These are phyloP conservation scores for Basipetospora sp. DNA, from an alignment of 2,329 filamentous ascomycete genomes.

Conservation along the genomic window DNA sequence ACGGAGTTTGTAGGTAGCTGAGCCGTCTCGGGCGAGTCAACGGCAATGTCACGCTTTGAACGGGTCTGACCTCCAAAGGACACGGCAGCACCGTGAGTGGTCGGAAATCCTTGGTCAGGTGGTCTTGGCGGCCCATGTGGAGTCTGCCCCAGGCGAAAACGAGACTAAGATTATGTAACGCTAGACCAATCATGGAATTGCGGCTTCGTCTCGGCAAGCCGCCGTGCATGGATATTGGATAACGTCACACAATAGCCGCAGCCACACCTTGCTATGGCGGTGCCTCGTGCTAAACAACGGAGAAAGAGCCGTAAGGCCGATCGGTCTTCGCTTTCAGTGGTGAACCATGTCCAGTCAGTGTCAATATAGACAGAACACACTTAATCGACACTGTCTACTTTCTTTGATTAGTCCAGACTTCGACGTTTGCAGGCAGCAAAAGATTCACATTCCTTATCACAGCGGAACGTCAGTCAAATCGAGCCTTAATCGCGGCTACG, in stretches of 20 bases:
- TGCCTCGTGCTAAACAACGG: too few species aligned
- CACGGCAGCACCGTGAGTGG: background rate
- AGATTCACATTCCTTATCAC: too few species aligned
- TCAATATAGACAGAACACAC: too few species aligned
- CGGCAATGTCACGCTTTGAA: slow-evolving; percentile 4
- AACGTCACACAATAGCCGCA: background rate
- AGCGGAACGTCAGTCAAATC: too few species aligned
- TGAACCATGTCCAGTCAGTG: too few species aligned
- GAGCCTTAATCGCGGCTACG: too few species aligned
- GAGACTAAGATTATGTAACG: slow-evolving; percentile 1
- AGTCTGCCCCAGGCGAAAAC: background rate
- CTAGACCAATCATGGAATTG: slow-evolving; percentile 2
- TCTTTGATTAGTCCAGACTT: too few species aligned
- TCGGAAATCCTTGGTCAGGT: background rate
- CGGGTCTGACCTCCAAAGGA: background rate
- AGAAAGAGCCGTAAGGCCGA: too few species aligned
- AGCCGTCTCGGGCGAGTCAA: background rate
- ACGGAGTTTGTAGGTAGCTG: background rate
- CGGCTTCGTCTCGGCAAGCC: slow-evolving; percentile 3
- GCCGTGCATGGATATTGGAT: too few species aligned
- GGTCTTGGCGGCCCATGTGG: background rate
- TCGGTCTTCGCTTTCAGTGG: too few species aligned
- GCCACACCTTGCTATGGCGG: background rate
- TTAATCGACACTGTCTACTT: too few species aligned
- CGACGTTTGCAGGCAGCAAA: too few species aligned